Percentiles rank a stretch among this genome's conserved stretches.
Evolutionary conservation across 73 alveolate species (phyloP).

Genomic region (Paramecium biaurelia): DNA sequence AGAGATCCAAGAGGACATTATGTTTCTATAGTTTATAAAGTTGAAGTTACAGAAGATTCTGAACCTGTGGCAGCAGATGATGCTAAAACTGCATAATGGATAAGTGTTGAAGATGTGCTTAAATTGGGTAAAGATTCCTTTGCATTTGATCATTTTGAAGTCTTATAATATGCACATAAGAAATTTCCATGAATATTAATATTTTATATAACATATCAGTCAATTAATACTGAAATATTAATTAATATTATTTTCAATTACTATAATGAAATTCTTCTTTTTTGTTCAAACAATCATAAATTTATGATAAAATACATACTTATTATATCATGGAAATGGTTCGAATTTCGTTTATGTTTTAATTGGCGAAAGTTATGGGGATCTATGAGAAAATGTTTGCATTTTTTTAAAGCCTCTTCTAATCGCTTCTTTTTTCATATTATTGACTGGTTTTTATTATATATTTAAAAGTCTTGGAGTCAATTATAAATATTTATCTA

Average conservation of each 20-base stretch:
- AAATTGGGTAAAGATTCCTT: conserved; percentile 56
- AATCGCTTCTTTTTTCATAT: conserved; percentile 2
- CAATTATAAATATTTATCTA: neutral
- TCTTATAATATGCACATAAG: conserved; percentile 12
- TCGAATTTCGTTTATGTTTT: neutral
- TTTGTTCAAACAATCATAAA: neutral
- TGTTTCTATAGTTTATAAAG: conserved; percentile 87
- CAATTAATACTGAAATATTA: neutral
- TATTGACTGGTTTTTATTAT: neutral
- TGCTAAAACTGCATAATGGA: conserved; percentile 95
- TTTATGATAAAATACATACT: neutral
- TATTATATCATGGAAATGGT: neutral
- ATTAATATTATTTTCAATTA: too few species aligned
- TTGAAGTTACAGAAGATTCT: conserved; percentile 85
- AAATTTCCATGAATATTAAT: neutral
- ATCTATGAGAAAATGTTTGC: neutral
- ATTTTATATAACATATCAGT: neutral
- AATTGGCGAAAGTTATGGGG: neutral
- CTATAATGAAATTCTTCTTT: neutral
- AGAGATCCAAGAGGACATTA: conserved; percentile 99
- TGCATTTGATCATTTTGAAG: conserved; percentile 81
- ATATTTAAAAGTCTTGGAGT: neutral
- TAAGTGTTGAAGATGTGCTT: conserved; percentile 82
- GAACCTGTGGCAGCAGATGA: conserved; percentile 97
- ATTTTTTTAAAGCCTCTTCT: neutral